Evolutionary conservation across 345 rosid species (phyloP).

Genomic region (Ceriops decandra): DNA sequence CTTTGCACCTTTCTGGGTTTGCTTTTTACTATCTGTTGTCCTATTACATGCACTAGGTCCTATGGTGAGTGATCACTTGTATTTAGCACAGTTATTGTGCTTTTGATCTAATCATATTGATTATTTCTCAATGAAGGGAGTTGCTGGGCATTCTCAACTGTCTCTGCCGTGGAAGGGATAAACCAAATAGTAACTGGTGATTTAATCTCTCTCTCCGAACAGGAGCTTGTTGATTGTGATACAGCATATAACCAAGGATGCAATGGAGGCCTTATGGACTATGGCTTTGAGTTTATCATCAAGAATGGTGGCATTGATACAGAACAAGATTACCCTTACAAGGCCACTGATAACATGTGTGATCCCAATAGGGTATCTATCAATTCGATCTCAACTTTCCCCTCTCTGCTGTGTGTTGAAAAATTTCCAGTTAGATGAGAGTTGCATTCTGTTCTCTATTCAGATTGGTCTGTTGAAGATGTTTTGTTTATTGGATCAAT

Average conservation of each 20-base stretch:
- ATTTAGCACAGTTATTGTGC: too few species aligned
- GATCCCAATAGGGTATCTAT: slow-evolving; percentile 24
- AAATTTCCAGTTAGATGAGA: background rate
- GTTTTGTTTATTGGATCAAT: background rate
- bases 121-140: slow-evolving; percentile 18
- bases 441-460: background rate
- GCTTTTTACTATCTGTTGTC: too few species aligned
- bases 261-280: slow-evolving; percentile 35
- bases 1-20: too few species aligned
- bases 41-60: too few species aligned
- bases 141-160: slow-evolving; percentile 37
- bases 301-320: slow-evolving; percentile 30
- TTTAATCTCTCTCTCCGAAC: slow-evolving; percentile 27
- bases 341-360: slow-evolving; percentile 17
- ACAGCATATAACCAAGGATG: slow-evolving; percentile 25
- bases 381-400: background rate
- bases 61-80: too few species aligned
- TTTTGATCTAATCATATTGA: background rate
- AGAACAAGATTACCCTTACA: slow-evolving; percentile 27
- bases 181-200: slow-evolving; percentile 35
- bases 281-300: slow-evolving; percentile 29
- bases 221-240: slow-evolving; percentile 32
- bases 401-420: background rate
- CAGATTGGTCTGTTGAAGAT: background rate
- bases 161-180: slow-evolving; percentile 30